These are phyloP conservation scores for Paecilomyces dactylethromorphus DNA, from an alignment of 2,329 filamentous ascomycete genomes.

Conservation along the genomic window DNA sequence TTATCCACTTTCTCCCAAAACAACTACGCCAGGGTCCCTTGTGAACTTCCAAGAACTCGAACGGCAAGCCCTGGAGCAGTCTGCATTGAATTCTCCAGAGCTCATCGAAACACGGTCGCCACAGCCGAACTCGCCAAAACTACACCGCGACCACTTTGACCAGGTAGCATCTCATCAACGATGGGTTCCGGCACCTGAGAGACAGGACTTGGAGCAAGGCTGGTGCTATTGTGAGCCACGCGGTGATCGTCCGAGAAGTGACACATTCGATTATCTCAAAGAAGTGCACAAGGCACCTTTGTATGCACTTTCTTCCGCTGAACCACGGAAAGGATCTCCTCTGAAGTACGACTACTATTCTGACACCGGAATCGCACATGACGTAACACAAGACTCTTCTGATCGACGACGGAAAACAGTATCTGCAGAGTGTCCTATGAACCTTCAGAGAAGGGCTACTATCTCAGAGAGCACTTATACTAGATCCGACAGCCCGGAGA, in stretches of 20 bases:
- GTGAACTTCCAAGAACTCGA: background rate
- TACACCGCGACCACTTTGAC: background rate
- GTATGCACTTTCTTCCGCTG: background rate
- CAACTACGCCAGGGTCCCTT: background rate
- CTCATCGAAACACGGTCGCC: background rate
- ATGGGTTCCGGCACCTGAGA: background rate
- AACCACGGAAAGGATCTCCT: background rate
- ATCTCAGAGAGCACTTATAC: constrained; percentile 28
- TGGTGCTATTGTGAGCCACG: background rate
- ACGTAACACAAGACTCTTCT: background rate
- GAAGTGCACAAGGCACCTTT: background rate
- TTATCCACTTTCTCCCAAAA: background rate
- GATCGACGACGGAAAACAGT: background rate
- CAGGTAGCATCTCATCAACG: background rate
- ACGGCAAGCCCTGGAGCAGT: background rate
- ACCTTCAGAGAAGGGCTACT: constrained; percentile 7
- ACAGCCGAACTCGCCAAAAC: background rate
- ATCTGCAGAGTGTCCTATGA: background rate
- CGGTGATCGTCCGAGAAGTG: background rate
- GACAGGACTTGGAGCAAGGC: background rate
- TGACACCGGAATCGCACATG: background rate
- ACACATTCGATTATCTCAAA: background rate
- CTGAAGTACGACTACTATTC: background rate
- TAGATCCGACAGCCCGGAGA: constrained; percentile 21
- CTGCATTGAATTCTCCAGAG: background rate